Conservation (phyloP, 805 yeast genomes). For the Candida schatavii region DNA sequence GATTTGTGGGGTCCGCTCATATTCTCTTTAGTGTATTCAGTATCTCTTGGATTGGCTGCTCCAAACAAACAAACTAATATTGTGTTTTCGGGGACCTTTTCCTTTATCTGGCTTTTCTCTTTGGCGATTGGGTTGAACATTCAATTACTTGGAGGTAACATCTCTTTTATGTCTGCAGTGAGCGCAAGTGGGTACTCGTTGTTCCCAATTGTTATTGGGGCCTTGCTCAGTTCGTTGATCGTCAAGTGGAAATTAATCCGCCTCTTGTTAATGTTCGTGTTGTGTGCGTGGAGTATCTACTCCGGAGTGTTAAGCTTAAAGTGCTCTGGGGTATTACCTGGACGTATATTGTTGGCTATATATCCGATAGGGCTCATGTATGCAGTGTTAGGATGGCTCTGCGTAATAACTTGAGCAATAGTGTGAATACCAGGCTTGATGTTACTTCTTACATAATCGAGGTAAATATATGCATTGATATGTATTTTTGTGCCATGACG, state of each 20-base stretch:
- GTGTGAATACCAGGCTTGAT: background rate
- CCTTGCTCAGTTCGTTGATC: conserved; percentile 44
- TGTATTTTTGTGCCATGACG: background rate
- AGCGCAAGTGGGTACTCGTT: conserved; percentile 69
- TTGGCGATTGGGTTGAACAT: conserved; percentile 61
- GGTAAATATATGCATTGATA: background rate
- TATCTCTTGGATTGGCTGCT: conserved; percentile 49
- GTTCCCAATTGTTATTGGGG: conserved; percentile 61
- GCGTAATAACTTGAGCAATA: conserved; percentile 53
- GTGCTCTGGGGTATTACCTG: conserved; percentile 63
- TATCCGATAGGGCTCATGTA: conserved; percentile 67
- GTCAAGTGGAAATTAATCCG: conserved; percentile 50
- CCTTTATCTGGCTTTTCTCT: conserved; percentile 62
- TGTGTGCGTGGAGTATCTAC: conserved; percentile 61
- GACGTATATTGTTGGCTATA: conserved; percentile 58
- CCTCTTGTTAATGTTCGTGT: conserved; percentile 41
- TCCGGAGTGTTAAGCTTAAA: conserved; percentile 61
- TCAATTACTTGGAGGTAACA: conserved; percentile 59
- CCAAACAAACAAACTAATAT: conserved; percentile 43
- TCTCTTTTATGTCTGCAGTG: conserved; percentile 65
- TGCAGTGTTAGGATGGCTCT: conserved; percentile 62
- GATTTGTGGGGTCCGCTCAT: conserved; percentile 72
- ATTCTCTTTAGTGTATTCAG: conserved; percentile 55
- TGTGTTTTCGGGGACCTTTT: conserved; percentile 63
- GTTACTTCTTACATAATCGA: background rate